phyloP scores from a whole-genome alignment of 140 eudicot species.

The Oenanthe javanica region DNA sequence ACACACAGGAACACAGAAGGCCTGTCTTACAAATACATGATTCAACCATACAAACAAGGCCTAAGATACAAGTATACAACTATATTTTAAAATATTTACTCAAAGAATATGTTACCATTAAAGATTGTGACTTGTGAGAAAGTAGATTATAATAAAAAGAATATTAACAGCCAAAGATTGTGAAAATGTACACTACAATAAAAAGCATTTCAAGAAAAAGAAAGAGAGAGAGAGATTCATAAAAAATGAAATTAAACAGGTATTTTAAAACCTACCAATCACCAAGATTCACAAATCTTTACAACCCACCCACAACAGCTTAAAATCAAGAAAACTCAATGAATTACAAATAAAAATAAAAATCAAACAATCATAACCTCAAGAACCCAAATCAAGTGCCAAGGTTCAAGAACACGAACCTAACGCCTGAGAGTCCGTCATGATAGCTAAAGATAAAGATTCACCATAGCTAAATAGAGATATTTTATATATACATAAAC shows the following conservation, averaged over 20 bases:
- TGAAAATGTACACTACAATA: neutral
- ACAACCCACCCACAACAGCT: neutral
- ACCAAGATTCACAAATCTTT: neutral
- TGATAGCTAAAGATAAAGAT: neutral
- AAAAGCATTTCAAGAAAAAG: neutral
- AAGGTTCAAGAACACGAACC: conserved; percentile 3
- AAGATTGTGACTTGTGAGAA: too few relatives aligned
- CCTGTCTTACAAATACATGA: neutral
- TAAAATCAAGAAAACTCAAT: neutral
- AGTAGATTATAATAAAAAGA: too few relatives aligned
- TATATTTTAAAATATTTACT: neutral
- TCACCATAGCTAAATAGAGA: neutral
- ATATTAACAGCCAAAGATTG: neutral
- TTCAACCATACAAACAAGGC: neutral
- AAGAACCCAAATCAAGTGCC: conserved; percentile 4
- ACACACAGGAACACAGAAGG: neutral
- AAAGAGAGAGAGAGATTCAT: neutral
- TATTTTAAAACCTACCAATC: neutral
- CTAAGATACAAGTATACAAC: neutral
- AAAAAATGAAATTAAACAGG: neutral
- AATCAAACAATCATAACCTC: neutral
- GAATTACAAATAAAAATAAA: neutral
- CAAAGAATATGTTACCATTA: neutral
- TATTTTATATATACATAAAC: neutral
- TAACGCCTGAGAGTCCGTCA: neutral